phyloP scores from a whole-genome alignment of 78 protist species.

The Chrysochromulina parva region DNA sequence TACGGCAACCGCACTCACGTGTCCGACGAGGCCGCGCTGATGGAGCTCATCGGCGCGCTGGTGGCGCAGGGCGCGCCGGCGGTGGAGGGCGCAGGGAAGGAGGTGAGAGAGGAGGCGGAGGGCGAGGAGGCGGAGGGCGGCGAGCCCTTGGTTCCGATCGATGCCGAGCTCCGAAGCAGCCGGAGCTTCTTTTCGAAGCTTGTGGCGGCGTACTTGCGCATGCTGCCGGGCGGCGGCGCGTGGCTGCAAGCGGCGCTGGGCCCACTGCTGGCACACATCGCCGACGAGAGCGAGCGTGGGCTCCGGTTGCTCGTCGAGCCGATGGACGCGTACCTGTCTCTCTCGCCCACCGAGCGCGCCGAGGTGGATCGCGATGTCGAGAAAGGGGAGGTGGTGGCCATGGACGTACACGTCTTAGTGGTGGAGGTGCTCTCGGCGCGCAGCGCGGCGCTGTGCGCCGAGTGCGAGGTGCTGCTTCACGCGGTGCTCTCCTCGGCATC shows the following conservation, averaged over 20 bases:
- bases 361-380: background rate
- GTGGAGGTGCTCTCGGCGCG: background rate
- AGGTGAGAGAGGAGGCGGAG: background rate
- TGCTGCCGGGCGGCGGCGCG: background rate
- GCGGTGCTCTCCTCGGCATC: background rate
- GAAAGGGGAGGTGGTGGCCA: background rate
- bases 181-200: background rate
- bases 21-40: no score
- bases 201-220: background rate
- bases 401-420: background rate
- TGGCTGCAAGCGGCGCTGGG: background rate
- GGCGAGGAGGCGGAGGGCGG: no score
- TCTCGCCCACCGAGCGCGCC: background rate
- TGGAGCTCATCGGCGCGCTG: no score
- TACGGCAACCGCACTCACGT: no score
- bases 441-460: background rate
- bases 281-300: background rate
- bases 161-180: no score
- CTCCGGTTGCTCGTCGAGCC: background rate
- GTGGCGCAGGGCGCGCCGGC: no score
- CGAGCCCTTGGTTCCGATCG: no score
- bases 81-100: background rate
- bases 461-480: background rate
- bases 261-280: background rate
- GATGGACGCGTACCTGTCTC: background rate